Evolutionary conservation across 2,329 filamentous ascomycete species (phyloP).

Genomic region (Cladosporium colombiae): DNA sequence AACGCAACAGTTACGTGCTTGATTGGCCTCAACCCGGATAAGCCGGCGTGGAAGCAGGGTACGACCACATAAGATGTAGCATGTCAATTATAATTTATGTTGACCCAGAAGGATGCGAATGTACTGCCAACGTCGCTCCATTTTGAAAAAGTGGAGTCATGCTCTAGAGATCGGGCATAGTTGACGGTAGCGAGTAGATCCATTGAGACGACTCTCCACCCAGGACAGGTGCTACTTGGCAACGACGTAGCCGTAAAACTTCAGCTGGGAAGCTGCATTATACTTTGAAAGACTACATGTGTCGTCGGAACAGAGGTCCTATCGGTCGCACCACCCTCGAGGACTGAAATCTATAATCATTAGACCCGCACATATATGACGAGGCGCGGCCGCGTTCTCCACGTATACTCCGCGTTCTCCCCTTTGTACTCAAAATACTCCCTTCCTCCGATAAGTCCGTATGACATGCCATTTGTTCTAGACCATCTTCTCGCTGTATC

Average conservation of each 20-base stretch:
- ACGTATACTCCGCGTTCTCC: neutral
- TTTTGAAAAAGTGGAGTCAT: neutral
- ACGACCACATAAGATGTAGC: neutral
- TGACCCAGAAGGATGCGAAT: neutral
- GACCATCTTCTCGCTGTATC: neutral
- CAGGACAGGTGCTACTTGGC: too few species aligned
- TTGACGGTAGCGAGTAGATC: neutral
- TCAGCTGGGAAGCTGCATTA: neutral
- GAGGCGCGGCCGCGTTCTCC: neutral
- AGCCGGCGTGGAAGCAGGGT: constrained; percentile 26
- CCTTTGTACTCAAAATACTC: neutral
- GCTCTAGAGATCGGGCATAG: neutral
- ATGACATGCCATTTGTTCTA: neutral
- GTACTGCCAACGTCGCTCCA: too few species aligned
- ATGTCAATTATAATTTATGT: neutral
- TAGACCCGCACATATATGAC: neutral
- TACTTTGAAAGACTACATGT: neutral
- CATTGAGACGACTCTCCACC: too few species aligned
- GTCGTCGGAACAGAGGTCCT: neutral
- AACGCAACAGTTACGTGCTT: constrained; percentile 41
- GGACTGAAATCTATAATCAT: neutral
- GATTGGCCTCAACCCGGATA: constrained; percentile 32
- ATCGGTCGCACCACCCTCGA: neutral
- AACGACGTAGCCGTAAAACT: neutral
- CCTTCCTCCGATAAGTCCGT: neutral